Evolutionary conservation across 768 basidiomycete genomes (phyloP).

Genomic region (Leccinellum luteum): DNA sequence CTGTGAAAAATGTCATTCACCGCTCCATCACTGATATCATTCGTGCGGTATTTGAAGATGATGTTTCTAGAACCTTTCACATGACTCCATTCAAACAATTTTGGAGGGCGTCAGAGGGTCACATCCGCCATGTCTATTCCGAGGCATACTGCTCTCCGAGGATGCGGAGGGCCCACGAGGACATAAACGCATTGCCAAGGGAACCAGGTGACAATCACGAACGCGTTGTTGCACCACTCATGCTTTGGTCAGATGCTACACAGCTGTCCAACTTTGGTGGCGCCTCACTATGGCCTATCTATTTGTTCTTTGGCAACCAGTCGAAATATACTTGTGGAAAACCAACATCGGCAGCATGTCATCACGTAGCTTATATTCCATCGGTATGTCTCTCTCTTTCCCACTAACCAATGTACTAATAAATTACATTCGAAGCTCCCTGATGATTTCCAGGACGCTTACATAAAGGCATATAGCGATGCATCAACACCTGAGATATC

Average conservation of each 20-base stretch:
- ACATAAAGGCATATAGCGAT: too few species aligned
- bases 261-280: constrained; percentile 29
- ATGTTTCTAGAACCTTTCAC: too few species aligned
- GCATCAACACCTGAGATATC: too few species aligned
- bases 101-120: too few species aligned
- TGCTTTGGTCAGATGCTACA: constrained; percentile 28
- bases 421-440: constrained; percentile 5
- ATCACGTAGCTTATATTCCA: constrained; percentile 18
- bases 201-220: constrained; percentile 3
- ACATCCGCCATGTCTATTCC: neutral
- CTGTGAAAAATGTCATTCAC: too few species aligned
- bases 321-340: constrained; percentile 13
- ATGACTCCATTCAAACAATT: too few species aligned
- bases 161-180: neutral
- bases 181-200: constrained; percentile 1
- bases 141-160: neutral
- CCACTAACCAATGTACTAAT: too few species aligned
- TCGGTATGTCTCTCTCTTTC: too few species aligned
- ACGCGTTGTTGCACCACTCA: constrained; percentile 7
- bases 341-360: constrained; percentile 11
- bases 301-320: constrained; percentile 19
- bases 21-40: too few species aligned
- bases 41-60: too few species aligned
- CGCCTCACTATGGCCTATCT: constrained; percentile 27
- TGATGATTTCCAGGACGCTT: constrained; percentile 7